These are phyloP conservation scores for Phytophthora crassamura DNA, from an alignment of 352 stramenopile species.

Conservation along the genomic window DNA sequence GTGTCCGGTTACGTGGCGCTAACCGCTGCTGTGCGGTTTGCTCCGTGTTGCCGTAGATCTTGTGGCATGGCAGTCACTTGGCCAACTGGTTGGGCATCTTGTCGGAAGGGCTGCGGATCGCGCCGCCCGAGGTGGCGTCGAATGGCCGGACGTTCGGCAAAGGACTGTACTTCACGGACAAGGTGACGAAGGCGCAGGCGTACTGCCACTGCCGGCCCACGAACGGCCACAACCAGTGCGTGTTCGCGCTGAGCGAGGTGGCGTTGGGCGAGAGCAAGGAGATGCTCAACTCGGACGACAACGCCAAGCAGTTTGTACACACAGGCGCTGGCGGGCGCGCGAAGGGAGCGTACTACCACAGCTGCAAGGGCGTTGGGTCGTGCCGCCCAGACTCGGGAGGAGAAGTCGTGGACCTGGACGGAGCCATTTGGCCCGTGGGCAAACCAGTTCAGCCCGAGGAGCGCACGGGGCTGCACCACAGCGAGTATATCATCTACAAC, in stretches of 20 bases:
- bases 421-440: constrained; percentile 72
- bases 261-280: constrained; percentile 75
- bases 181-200: constrained; percentile 74
- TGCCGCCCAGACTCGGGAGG: constrained; percentile 58
- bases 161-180: constrained; percentile 90
- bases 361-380: constrained; percentile 72
- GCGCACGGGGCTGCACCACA: constrained; percentile 67
- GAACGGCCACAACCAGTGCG: constrained; percentile 51
- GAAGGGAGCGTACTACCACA: constrained; percentile 52
- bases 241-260: constrained; percentile 73
- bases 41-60: constrained; percentile 51
- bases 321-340: constrained; percentile 45
- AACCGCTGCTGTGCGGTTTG: constrained; percentile 34
- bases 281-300: constrained; percentile 58
- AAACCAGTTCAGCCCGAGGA: constrained; percentile 63
- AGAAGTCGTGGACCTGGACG: constrained; percentile 62
- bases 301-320: constrained; percentile 58
- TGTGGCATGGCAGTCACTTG: constrained; percentile 90
- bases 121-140: constrained; percentile 71
- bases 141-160: constrained; percentile 86
- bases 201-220: constrained; percentile 67
- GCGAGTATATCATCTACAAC: constrained; percentile 91
- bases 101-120: constrained; percentile 79
- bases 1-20: constrained; percentile 12
- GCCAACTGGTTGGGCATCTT: constrained; percentile 89